phyloP scores from a whole-genome alignment of 169 alveolate genomes.

The Cryptosporidium bovis region DNA sequence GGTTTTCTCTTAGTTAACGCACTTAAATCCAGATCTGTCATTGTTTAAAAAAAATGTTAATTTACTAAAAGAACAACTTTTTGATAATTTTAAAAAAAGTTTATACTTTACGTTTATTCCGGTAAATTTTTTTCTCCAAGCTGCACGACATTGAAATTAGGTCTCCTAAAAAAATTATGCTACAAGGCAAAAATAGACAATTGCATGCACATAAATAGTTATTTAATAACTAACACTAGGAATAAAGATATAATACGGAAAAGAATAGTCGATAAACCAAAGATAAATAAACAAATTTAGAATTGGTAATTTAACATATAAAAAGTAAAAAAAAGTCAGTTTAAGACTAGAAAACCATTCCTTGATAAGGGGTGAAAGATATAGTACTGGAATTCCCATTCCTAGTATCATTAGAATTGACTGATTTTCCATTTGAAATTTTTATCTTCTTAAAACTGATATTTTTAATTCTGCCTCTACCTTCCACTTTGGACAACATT shows the following conservation, averaged over 20 bases:
- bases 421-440: background rate
- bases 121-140: no score
- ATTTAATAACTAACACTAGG: background rate
- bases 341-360: slow-evolving; percentile 35
- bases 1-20: slow-evolving; percentile 38
- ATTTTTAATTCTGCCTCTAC: background rate
- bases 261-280: background rate
- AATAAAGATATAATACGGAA: background rate
- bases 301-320: background rate
- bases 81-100: background rate
- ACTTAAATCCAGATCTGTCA: slow-evolving; percentile 52
- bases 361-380: slow-evolving; percentile 70
- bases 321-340: no score
- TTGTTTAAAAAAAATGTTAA: background rate
- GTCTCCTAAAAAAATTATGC: no score
- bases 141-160: no score
- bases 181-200: no score
- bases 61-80: slow-evolving; percentile 4
- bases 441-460: background rate
- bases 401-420: slow-evolving; percentile 3
- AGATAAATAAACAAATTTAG: background rate
- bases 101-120: background rate
- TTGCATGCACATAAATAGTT: background rate
- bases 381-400: slow-evolving; percentile 38
- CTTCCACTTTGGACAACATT: slow-evolving; percentile 5